Conservation (phyloP, 2,329 filamentous ascomycete genomes). For the Coleophoma crateriformis region DNA sequence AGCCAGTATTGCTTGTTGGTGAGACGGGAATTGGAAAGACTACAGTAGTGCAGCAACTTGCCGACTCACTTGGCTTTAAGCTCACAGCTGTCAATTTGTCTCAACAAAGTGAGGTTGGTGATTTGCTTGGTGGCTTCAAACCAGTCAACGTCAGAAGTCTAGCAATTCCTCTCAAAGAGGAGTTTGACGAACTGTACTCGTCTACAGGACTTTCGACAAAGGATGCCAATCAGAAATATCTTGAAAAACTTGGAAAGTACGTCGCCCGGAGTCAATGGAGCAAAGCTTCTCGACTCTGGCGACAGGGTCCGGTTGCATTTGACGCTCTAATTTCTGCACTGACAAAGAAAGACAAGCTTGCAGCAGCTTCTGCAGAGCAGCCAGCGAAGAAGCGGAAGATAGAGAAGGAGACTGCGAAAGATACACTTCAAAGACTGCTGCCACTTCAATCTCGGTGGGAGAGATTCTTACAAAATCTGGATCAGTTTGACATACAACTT, state of each 20-base stretch:
- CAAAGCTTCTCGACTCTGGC: slow-evolving; percentile 81
- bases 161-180: slow-evolving; percentile 84
- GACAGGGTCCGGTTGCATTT: slow-evolving; percentile 84
- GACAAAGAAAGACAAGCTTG: slow-evolving; percentile 34
- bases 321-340: slow-evolving; percentile 59
- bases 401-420: slow-evolving; percentile 43
- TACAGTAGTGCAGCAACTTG: slow-evolving; percentile 88
- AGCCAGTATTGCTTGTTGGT: slow-evolving; percentile 90
- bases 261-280: slow-evolving; percentile 81
- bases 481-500: slow-evolving; percentile 76
- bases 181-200: slow-evolving; percentile 85
- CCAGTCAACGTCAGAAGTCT: slow-evolving; percentile 86
- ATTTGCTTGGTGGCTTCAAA: slow-evolving; percentile 93
- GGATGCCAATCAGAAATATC: slow-evolving; percentile 75
- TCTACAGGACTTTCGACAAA: slow-evolving; percentile 78
- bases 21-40: slow-evolving; percentile 99
- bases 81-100: slow-evolving; percentile 93
- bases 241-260: slow-evolving; percentile 74
- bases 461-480: slow-evolving; percentile 66
- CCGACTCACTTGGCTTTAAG: slow-evolving; percentile 76
- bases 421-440: slow-evolving; percentile 48
- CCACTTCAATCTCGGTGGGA: slow-evolving; percentile 69
- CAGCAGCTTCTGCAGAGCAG: slow-evolving; percentile 46
- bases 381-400: slow-evolving; percentile 64
- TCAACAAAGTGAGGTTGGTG: slow-evolving; percentile 95